Percentiles rank a stretch among this genome's conserved stretches.
phyloP scores from a whole-genome alignment of 2,329 filamentous ascomycete genomes.

The Alternaria sp. region DNA sequence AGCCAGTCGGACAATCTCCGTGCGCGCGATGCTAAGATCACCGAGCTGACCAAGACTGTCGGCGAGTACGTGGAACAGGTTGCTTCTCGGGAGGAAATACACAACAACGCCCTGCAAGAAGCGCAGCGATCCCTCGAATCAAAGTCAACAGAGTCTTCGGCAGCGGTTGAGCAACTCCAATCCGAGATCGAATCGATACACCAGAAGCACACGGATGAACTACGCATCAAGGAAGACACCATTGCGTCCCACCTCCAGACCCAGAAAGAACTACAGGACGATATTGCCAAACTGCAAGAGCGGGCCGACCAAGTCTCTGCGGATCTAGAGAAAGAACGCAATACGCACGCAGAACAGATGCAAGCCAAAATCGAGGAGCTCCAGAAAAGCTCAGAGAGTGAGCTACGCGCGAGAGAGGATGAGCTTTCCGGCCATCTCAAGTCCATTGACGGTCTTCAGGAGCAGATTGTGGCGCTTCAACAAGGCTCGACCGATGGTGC shows the following conservation, averaged over 20 bases:
- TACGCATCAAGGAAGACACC: constrained; percentile 42
- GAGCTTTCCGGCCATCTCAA: constrained; percentile 43
- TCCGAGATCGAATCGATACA: constrained; percentile 39
- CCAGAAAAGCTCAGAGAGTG: constrained; percentile 34
- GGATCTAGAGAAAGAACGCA: constrained; percentile 43
- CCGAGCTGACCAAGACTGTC: constrained; percentile 36
- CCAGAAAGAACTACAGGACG: constrained; percentile 37
- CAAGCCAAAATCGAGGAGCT: constrained; percentile 41
- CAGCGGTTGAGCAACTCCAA: constrained; percentile 45
- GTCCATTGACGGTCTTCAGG: constrained; percentile 45
- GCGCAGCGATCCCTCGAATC: constrained; percentile 36
- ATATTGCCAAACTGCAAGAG: constrained; percentile 39
- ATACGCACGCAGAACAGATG: constrained; percentile 35
- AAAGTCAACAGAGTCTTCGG: constrained; percentile 42
- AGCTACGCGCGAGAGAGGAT: constrained; percentile 37
- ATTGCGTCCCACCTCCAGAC: constrained; percentile 38
- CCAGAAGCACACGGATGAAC: constrained; percentile 46
- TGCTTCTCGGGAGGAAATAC: constrained; percentile 30
- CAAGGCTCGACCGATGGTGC: constrained; percentile 47
- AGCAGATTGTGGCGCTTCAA: constrained; percentile 43
- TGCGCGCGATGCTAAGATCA: constrained; percentile 42
- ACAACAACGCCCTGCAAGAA: constrained; percentile 37
- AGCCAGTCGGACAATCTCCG: constrained; percentile 37
- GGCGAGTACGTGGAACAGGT: constrained; percentile 37
- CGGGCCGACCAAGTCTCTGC: constrained; percentile 40